These are phyloP conservation scores for Arabis alpina DNA, from an alignment of 345 rosid species.

Conservation along the genomic window DNA sequence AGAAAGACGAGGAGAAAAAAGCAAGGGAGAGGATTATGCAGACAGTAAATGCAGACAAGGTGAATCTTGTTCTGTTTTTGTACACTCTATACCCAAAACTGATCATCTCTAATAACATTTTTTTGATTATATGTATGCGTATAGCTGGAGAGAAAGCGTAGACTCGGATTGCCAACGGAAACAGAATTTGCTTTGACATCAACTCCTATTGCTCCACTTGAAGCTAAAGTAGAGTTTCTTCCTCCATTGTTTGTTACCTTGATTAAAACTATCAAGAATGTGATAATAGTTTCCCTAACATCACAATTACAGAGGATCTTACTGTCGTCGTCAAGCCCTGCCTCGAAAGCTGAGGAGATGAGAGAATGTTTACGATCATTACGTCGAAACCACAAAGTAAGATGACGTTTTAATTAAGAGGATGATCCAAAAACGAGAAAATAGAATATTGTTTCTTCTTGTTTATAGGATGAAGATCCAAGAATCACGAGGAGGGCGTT, in stretches of 20 bases:
- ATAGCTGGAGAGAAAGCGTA: slow-evolving; percentile 66
- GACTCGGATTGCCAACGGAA: slow-evolving; percentile 50
- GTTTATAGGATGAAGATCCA: slow-evolving; percentile 59
- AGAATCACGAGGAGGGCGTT: slow-evolving; percentile 57
- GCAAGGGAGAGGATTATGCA: slow-evolving; percentile 68
- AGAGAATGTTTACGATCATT: slow-evolving; percentile 74
- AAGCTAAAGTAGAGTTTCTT: slow-evolving; percentile 40
- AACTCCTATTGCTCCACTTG: slow-evolving; percentile 27
- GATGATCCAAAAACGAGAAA: background rate
- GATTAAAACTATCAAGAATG: background rate
- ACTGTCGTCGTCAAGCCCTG: background rate
- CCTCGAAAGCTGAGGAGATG: slow-evolving; percentile 56
- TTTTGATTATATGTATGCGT: no score
- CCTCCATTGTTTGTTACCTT: background rate
- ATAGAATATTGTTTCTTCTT: slow-evolving; percentile 5
- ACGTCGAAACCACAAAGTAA: slow-evolving; percentile 62
- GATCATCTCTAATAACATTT: background rate
- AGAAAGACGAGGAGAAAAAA: slow-evolving; percentile 65
- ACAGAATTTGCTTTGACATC: slow-evolving; percentile 34
- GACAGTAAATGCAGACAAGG: slow-evolving; percentile 82
- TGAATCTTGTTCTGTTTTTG: slow-evolving; percentile 12
- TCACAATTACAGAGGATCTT: slow-evolving; percentile 7
- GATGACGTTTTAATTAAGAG: background rate
- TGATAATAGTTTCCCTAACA: background rate
- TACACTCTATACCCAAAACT: background rate